Evolutionary conservation across 2,329 filamentous ascomycete genomes (phyloP), one percentile per base, ranked within the genome.

Genomic region (Ophiostoma sp.): DNA sequence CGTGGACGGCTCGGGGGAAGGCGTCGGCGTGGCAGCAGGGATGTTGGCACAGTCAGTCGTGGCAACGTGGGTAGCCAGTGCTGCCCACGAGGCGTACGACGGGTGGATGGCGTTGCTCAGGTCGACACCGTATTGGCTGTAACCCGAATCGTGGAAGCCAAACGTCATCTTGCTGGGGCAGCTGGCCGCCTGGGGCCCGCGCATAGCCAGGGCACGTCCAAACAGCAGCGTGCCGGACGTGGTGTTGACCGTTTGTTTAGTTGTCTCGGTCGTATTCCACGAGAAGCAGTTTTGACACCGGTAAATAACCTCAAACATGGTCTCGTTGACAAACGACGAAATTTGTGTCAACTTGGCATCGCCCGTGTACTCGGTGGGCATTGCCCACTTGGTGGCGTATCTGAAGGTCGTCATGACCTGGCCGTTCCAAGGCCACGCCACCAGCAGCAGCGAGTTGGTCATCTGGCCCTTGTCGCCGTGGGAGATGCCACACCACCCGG

Each of bases 291-390:
- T 84, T 76, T 89, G 80, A 80, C 91, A 93, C 64, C 88, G 85
- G 82, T 91, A 93, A n/a, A 91, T 85, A 66, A 92, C 78, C 63
- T 87, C 87, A 79, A 88, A 93, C 76, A 87, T 82, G 33, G 87
- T 88, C 19, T 84, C 83, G 77, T 87, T 90, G 73, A 91, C 83
- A 33, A 82, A 85, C 17, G 87, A 86, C 17, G 86, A 87, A 75
- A 92, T 87, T 76, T 89, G 86, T 0, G 87, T 90, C 31, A 92
- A 79, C 45, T 84, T 88, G 9, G 90, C 89, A 17, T 63, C 68
- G 72, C 91, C 91, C 0, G 84, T 84, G 80, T 92, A 92, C 48
- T 86, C 77, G 0, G 84, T 83, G 0, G 91, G 91, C 74, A 84
- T 82, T 33, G 84, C 83, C 78, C 92, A 92, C 66, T 88, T 89